Conservation (phyloP, 1,284 basidiomycete genomes). For the Meripilus lineatus region DNA sequence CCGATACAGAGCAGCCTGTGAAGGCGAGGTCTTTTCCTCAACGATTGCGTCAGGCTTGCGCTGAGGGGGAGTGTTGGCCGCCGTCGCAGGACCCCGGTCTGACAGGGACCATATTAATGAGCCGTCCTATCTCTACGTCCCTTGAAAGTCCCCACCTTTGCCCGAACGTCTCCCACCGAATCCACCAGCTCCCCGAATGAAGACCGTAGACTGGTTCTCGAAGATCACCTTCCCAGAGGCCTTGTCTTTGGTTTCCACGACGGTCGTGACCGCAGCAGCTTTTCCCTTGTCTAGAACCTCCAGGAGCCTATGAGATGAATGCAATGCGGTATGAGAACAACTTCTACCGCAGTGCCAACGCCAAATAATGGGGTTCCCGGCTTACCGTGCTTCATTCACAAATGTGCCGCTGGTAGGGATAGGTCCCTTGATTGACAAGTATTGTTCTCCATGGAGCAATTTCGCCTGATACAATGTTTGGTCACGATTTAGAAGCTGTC, state of each 20-base stretch:
- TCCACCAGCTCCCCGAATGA: conserved; percentile 92
- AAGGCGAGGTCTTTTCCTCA: conserved; percentile 79
- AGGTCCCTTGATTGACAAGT: conserved; percentile 81
- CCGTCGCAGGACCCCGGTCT: conserved; percentile 92
- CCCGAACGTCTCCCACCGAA: conserved; percentile 92
- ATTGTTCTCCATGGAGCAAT: conserved; percentile 98
- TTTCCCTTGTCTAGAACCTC: conserved; percentile 91
- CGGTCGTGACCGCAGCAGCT: conserved; percentile 80
- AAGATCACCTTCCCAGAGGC: conserved; percentile 78
- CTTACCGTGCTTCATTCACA: conserved; percentile 70
- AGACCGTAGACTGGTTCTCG: conserved; percentile 90
- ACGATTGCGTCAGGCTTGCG: conserved; percentile 80
- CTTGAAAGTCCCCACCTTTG: conserved; percentile 67
- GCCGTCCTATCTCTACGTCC: not conserved
- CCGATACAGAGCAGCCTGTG: conserved; percentile 92
- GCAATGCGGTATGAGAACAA: not conserved
- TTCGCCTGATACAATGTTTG: conserved; percentile 58
- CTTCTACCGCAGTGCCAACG: not conserved
- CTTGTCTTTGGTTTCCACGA: conserved; percentile 80
- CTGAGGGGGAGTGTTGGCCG: conserved; percentile 79
- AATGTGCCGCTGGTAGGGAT: conserved; percentile 88
- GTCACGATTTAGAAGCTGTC: not conserved
- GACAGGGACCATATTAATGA: conserved; percentile 8
- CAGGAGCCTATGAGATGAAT: conserved; percentile 43
- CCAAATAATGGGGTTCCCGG: conserved; percentile 4